These are phyloP conservation scores for Candida lessepsii DNA, from an alignment of 805 yeast species.

Conservation along the genomic window DNA sequence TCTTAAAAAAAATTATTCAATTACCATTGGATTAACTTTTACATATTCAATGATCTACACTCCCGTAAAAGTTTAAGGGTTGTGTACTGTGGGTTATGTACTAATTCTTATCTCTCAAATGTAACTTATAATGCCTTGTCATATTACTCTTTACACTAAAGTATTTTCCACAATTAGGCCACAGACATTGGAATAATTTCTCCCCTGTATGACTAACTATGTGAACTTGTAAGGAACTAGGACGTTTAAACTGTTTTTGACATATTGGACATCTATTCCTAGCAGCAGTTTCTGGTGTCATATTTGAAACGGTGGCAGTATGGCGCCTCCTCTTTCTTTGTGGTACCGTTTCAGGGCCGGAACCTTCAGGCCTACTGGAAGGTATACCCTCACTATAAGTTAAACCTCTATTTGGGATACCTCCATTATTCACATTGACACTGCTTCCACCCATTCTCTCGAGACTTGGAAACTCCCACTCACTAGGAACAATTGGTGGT, in stretches of 20 bases:
- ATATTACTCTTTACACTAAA: slow-evolving; percentile 80
- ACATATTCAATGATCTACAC: not conserved
- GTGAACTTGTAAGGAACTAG: slow-evolving; percentile 80
- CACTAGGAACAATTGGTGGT: slow-evolving; percentile 10
- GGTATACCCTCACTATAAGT: too few species aligned
- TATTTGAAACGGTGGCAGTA: slow-evolving; percentile 23
- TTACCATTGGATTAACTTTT: too few species aligned
- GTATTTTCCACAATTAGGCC: slow-evolving; percentile 63
- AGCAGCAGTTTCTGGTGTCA: slow-evolving; percentile 46
- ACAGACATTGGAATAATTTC: slow-evolving; percentile 37
- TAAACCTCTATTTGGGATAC: too few species aligned
- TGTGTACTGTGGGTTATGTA: not conserved
- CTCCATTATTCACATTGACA: not conserved
- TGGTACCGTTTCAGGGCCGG: too few species aligned
- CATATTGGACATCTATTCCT: slow-evolving; percentile 57
- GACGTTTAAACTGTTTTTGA: slow-evolving; percentile 75
- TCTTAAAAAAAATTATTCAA: too few species aligned
- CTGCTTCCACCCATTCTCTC: not conserved
- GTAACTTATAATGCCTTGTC: slow-evolving; percentile 75
- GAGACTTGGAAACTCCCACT: slow-evolving; percentile 6
- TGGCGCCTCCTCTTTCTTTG: slow-evolving; percentile 17
- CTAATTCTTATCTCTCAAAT: slow-evolving; percentile 29
- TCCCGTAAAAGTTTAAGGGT: too few species aligned
- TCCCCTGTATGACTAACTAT: slow-evolving; percentile 62
- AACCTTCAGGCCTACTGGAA: not conserved